Percentiles rank a stretch among this genome's conserved stretches.
Conservation (phyloP, 768 basidiomycete genomes). For the Pleurotus salmoneostramineus region DNA sequence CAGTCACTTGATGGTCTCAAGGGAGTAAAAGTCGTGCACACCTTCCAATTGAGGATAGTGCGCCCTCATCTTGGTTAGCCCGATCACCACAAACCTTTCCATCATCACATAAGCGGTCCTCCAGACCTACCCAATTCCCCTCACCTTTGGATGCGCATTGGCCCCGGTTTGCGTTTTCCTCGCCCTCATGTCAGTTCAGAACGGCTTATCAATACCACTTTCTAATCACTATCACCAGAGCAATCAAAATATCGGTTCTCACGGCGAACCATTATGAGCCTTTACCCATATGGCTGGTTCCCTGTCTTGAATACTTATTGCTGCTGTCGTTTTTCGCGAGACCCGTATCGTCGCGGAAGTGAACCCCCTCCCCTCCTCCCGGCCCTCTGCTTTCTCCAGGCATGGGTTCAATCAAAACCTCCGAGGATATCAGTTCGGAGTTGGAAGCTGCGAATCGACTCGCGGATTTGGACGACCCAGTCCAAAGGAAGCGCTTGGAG, state of each 20-base stretch:
- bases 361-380: neutral
- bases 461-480: conserved; percentile 6
- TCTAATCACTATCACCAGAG: neutral
- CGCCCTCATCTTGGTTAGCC: neutral
- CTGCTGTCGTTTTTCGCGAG: neutral
- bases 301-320: neutral
- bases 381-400: neutral
- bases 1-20: conserved; percentile 2
- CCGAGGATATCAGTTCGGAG: conserved; percentile 1
- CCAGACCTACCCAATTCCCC: neutral
- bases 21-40: neutral
- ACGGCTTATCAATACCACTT: too few relatives aligned
- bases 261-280: neutral
- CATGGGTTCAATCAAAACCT: neutral
- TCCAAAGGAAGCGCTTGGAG: conserved; percentile 20
- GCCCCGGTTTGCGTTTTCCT: neutral
- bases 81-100: neutral
- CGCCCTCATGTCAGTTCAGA: neutral
- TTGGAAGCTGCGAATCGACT: neutral
- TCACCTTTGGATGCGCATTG: neutral
- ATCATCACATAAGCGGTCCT: neutral
- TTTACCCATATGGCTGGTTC: neutral
- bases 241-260: neutral
- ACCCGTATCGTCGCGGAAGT: neutral
- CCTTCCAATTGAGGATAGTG: conserved; percentile 4